Evolutionary conservation across 805 yeast species (phyloP), one percentile per base, ranked within the genome.

Genomic region (Torulaspora gathmanii): DNA sequence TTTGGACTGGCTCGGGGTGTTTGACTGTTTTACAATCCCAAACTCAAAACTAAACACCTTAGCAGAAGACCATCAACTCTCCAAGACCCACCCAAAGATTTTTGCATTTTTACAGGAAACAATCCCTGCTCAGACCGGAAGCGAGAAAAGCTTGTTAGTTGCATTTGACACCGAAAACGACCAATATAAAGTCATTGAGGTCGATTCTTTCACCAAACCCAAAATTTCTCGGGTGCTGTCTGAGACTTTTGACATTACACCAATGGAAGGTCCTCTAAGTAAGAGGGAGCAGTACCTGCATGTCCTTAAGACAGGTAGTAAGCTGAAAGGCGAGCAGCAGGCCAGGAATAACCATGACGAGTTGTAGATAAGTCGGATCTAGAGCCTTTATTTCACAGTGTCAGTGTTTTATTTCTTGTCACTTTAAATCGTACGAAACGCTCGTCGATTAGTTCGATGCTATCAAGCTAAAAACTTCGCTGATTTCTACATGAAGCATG

Each of bases 1-100:
- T 2, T 70, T 86, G 44, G 95, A 86, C 58, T 82, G 79, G 62
- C 60, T 82, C 33, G 79, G 73, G 0, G 50, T 60, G 2, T 58
- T 75, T 2, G 76, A 78, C 33, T 72, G 57, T 77, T 54, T 82
- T 73, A 1, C 73, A 68, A 59, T 61, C 68, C 29, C 69, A 8
- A 60, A 56, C 31, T 30, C 45, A 3, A 56, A 69, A 4, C 47
- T 68, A 4, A 58, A 60, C 8, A 25, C 46, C 1, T 25, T 49
- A 6, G 19, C 40, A 8, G 47, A 33, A 10, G 39, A 28, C 3
- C 33, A 30, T 17, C 16, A 26, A 9, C 44, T 53, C 17, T 27
- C 36, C 6, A 54, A 54, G 5, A 34, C 49, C 4, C 51, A 56
- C 11, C 64, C 65, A 2, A 58, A 63, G 8, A 54, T 55, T 5